Evolutionary conservation across 306 rosid species (phyloP), one percentile per base, ranked within the genome.

Genomic region (Fragaria iinumae): DNA sequence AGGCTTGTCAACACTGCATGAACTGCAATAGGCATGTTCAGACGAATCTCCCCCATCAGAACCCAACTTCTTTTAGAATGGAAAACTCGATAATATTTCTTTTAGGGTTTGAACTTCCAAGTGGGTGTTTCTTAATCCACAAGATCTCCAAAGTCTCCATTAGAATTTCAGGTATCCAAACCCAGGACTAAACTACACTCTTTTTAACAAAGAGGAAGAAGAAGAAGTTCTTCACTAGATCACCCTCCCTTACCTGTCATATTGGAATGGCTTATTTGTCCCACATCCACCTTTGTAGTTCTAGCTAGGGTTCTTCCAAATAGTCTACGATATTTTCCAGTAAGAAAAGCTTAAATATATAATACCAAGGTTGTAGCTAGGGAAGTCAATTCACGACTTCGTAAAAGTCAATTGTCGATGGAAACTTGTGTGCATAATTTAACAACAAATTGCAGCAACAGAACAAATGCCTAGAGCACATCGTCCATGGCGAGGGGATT

Each of bases 191-290:
- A 11, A 25, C 3, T 4, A 0, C 21, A 21, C 11, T 21, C 29
- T 9, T 56, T 56, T n/a, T 9, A 8, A 56, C 2, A 14, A 49
- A 49, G 3, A 47, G 7, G 57, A 52, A 52, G 13, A n/a, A n/a
- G 21, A 2, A 8, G 5, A 55, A n/a, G 62, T 59, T 25, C 65
- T 60, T 60, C 38, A 60, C 66, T 25, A 60, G 66, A 60, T 60
- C 0, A 27, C 9, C 38, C 66, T 60, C 66, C 25, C 11, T 4
- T 6, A 72, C 76, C 86, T 72, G 71, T 62, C 78, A n/a, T 10
- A 10, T 76, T 79, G 76, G 83, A 75, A 66, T 80, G 76, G 78
- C 72, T 48, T 79, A 47, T 72, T 76, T 83, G 86, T 79, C 67
- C 21, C 27, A 8, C 29, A 16, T 29, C 52, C 36, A 47, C 71